Percentiles rank a stretch among this genome's conserved stretches.
These are phyloP conservation scores for Picocystis sp. DNA, from an alignment of 163 green algal genomes.

Conservation along the genomic window DNA sequence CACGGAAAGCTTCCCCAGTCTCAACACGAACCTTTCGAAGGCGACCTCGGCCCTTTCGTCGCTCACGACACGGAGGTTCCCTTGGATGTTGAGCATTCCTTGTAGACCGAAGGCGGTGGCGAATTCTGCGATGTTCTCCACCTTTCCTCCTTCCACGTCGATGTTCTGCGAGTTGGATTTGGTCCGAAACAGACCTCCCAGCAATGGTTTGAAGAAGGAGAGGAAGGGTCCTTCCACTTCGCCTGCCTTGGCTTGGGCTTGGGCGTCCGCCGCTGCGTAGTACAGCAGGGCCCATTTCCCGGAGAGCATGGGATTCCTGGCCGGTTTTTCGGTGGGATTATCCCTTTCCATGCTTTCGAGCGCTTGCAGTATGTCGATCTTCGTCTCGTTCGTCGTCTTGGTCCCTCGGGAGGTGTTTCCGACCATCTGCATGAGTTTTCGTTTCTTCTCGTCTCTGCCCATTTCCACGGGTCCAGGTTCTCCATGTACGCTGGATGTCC, in stretches of 20 bases:
- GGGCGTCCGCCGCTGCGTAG: background rate
- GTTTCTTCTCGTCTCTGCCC: no score
- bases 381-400: background rate
- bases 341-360: background rate
- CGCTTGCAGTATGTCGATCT: background rate
- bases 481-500: background rate
- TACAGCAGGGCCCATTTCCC: slow-evolving; percentile 3
- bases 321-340: background rate
- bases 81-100: slow-evolving; percentile 6
- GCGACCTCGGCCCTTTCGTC: background rate
- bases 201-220: slow-evolving; percentile 6
- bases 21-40: no score
- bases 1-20: background rate
- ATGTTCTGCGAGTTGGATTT: slow-evolving; percentile 8
- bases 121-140: slow-evolving; percentile 7
- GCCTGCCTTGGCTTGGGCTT: background rate
- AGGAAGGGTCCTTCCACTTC: slow-evolving; percentile 7
- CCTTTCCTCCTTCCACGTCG: background rate
- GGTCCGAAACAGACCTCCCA: background rate
- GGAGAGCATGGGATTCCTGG: background rate
- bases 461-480: no score
- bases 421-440: no score
- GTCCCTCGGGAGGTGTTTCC: no score
- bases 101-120: background rate
- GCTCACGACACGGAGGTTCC: background rate